Evolutionary conservation across 2,329 filamentous ascomycete species (phyloP), one percentile per base, ranked within the genome.

Genomic region (Aspergillus sp.): DNA sequence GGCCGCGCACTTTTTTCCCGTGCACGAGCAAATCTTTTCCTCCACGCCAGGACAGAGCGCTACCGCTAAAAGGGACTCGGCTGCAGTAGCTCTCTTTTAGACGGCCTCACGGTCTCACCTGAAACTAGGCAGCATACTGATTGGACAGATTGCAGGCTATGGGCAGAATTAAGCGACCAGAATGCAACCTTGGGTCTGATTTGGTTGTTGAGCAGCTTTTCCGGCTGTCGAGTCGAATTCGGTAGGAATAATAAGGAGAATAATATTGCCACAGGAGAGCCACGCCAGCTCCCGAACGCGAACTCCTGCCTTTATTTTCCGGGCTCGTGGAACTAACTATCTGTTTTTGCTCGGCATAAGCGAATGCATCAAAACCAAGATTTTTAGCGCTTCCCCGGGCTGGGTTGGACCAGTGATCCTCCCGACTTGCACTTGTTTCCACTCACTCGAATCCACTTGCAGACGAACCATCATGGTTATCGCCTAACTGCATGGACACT

Each of bases 331-430:
- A 48, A 48, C 30, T 11, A 12, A 17, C 26, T n/a, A 8, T 47
- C 42, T 47, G 3, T 11, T 47, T 53, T 13, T 48, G 43, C 42
- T 48, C 51, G 51, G 42, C 43, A 38, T 53, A 20, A 32, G 42
- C 18, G 42, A 18, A 26, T 15, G 24, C 12, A 45, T 26, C 32
- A 11, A 9, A 22, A 49, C 49, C 41, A 32, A 32, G 26, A 17
- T 11, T 24, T 13, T 48, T 57, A 57, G 55, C 30, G 56, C 57
- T 57, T 60, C 61, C 60, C 60, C 62, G 26, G 26, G 26, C 26
- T 30, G 48, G 53, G 50, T 26, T 56, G 41, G 43, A 47, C 51
- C 52, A 58, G 56, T 32, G 60, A 59, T 59, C 53, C 48, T 56
- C 56, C 53, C 49, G 50, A 32, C 51, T 38, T 56, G 45, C 34